Conservation (phyloP, 768 basidiomycete genomes). For the Podaxis mareebaensis region DNA sequence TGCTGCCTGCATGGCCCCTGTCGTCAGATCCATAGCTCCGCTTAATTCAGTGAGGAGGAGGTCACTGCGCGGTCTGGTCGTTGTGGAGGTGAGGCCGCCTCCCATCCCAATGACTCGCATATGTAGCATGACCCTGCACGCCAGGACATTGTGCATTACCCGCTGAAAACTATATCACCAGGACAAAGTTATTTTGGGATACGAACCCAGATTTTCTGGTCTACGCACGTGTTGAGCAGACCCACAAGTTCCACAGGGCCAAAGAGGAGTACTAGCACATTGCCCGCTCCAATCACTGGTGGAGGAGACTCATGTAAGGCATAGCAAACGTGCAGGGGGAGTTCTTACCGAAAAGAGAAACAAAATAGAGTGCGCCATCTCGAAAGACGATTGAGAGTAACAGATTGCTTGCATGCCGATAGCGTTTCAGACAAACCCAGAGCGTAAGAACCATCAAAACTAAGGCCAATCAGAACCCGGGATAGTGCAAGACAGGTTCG, state of each 20-base stretch:
- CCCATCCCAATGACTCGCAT: slow-evolving; percentile 14
- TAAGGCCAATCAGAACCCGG: slow-evolving; percentile 12
- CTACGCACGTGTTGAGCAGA: background rate
- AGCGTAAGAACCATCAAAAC: slow-evolving; percentile 27
- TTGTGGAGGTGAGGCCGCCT: background rate
- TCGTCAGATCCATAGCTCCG: background rate
- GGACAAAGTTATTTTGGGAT: background rate
- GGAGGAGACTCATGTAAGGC: background rate
- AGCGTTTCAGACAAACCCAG: slow-evolving; percentile 24
- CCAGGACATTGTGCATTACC: slow-evolving; percentile 25
- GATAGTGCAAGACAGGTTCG: background rate
- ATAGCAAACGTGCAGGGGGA: background rate
- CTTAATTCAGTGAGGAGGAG: background rate
- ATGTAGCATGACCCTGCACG: slow-evolving; percentile 23
- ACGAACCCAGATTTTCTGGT: background rate
- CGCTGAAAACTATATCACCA: slow-evolving; percentile 23
- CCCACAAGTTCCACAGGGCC: background rate
- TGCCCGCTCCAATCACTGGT: background rate
- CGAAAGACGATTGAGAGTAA: slow-evolving; percentile 24
- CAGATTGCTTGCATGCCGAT: slow-evolving; percentile 22
- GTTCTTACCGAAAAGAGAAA: slow-evolving; percentile 23
- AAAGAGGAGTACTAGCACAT: background rate
- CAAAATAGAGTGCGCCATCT: slow-evolving; percentile 27
- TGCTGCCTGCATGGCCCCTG: background rate
- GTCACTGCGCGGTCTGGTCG: background rate